Conservation (phyloP, 495 filamentous ascomycete genomes). For the Penicillium longicatenatum region DNA sequence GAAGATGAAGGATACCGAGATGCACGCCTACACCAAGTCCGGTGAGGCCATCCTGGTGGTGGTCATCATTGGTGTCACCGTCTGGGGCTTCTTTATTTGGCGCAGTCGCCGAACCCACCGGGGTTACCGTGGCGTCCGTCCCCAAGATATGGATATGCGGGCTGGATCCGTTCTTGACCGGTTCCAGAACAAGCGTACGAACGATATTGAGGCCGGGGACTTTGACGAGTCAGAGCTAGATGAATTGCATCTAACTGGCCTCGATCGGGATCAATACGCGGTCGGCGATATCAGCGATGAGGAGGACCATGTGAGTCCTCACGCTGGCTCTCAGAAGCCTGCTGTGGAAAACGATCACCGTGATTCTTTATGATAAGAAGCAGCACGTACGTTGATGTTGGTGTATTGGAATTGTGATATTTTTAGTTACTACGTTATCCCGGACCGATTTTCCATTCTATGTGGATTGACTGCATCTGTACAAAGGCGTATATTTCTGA, state of each 20-base stretch:
- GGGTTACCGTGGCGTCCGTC: conserved; percentile 50
- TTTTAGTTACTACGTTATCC: neutral
- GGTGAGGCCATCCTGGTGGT: conserved; percentile 88
- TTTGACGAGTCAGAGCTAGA: conserved; percentile 91
- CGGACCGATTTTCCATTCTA: neutral
- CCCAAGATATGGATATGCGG: conserved; percentile 30
- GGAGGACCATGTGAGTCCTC: conserved; percentile 21
- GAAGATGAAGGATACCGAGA: conserved; percentile 82
- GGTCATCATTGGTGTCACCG: conserved; percentile 72
- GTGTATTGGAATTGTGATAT: neutral
- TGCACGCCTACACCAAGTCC: conserved; percentile 88
- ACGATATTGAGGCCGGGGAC: conserved; percentile 78
- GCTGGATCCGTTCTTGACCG: conserved; percentile 36
- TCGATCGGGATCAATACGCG: conserved; percentile 43
- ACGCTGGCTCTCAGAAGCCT: conserved; percentile 8
- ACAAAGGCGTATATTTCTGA: conserved; percentile 10
- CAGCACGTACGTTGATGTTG: neutral
- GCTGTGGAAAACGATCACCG: conserved; percentile 8
- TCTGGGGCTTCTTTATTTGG: conserved; percentile 89
- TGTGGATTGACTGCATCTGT: conserved; percentile 12
- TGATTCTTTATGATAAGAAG: conserved; percentile 16
- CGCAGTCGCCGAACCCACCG: conserved; percentile 60
- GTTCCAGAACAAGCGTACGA: conserved; percentile 51
- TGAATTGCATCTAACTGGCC: conserved; percentile 59
- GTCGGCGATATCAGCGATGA: conserved; percentile 49